Conservation (phyloP, 176 grass and related monocot species). For the Carex littledalei region DNA sequence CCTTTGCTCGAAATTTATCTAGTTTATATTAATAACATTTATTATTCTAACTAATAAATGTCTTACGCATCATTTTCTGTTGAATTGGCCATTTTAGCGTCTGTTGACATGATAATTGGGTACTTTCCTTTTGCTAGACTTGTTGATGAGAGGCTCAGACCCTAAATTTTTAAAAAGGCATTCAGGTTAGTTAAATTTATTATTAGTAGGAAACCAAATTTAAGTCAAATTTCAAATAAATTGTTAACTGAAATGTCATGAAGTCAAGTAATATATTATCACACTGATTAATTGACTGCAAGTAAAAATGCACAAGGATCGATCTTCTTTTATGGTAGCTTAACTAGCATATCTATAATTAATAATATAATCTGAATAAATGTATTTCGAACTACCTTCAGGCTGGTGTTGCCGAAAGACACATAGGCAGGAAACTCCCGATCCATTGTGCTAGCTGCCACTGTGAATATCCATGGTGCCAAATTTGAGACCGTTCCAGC, state of each 20-base stretch:
- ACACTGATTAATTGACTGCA: not conserved
- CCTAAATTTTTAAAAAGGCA: slow-evolving; percentile 11
- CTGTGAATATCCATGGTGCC: slow-evolving; percentile 69
- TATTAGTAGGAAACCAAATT: not conserved
- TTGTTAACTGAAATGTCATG: not conserved
- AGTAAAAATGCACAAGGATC: no score
- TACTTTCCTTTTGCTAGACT: slow-evolving; percentile 30
- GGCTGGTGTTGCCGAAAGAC: slow-evolving; percentile 24
- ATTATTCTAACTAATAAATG: not conserved
- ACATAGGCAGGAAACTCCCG: slow-evolving; percentile 43
- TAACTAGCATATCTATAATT: not conserved
- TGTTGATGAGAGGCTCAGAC: slow-evolving; percentile 50
- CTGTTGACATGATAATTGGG: slow-evolving; percentile 35
- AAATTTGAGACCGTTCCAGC: slow-evolving; percentile 36
- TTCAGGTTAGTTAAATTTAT: not conserved
- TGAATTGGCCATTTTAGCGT: slow-evolving; percentile 16
- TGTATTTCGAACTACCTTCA: slow-evolving; percentile 10
- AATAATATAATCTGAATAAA: not conserved
- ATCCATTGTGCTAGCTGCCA: slow-evolving; percentile 49
- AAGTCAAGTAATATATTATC: not conserved
- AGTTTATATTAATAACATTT: not conserved
- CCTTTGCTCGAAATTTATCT: not conserved
- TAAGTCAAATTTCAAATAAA: not conserved
- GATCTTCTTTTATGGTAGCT: no score
- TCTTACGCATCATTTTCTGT: slow-evolving; percentile 30